A percentile compares a stretch with the other conserved stretches of the same genome.
Evolutionary conservation across 2,329 filamentous ascomycete species (phyloP).

Genomic region (Pseudonectria buxi): DNA sequence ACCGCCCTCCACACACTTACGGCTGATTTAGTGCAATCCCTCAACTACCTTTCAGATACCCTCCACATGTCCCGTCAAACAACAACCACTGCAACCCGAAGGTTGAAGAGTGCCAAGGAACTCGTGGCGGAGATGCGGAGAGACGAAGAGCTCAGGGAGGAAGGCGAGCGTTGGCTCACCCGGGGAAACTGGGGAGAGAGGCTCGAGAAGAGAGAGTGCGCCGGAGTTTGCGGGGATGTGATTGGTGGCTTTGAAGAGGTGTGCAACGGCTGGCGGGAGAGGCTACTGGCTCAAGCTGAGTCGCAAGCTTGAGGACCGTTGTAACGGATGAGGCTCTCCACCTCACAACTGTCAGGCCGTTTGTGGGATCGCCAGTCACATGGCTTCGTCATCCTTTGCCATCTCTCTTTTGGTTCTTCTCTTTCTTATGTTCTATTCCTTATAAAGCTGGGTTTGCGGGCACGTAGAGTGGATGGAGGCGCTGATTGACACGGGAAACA

Average conservation of each 20-base stretch:
- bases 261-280: constrained; percentile 75
- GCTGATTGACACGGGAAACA: too few relatives aligned
- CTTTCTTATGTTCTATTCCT: constrained; percentile 1
- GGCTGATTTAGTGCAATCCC: constrained; percentile 66
- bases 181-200: constrained; percentile 77
- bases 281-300: constrained; percentile 61
- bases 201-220: constrained; percentile 71
- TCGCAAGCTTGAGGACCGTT: constrained; percentile 31
- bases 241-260: constrained; percentile 88
- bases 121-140: constrained; percentile 77
- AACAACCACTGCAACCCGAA: constrained; percentile 71
- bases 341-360: constrained; percentile 2
- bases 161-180: constrained; percentile 75
- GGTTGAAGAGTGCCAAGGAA: constrained; percentile 75
- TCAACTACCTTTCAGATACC: constrained; percentile 83
- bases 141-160: constrained; percentile 75
- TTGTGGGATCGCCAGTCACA: background rate
- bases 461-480: background rate
- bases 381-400: background rate
- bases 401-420: background rate
- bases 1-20: constrained; percentile 64
- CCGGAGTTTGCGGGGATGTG: constrained; percentile 76
- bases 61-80: constrained; percentile 91
- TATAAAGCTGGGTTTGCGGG: constrained; percentile 3
- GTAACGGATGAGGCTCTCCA: constrained; percentile 6